These are phyloP conservation scores for Colletotrichum truncatum DNA, from an alignment of 2,329 filamentous ascomycete genomes.

Conservation along the genomic window DNA sequence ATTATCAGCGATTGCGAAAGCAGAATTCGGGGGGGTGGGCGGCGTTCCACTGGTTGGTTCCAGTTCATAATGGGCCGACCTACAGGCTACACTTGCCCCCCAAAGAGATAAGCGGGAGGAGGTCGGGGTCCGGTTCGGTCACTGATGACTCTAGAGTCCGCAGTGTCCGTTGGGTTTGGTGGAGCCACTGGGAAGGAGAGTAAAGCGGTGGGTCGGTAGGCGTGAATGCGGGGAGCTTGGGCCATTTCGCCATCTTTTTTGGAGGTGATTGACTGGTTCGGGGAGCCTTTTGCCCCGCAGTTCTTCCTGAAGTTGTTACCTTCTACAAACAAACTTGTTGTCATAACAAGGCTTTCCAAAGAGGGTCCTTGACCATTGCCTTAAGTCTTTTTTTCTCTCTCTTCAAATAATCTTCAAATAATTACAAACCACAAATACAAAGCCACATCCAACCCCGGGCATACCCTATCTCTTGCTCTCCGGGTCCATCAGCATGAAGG, in stretches of 20 bases:
- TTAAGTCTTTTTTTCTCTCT: not conserved
- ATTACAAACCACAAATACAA: not conserved
- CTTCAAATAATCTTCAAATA: not conserved
- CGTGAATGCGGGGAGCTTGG: conserved; percentile 37
- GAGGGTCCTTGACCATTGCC: not conserved
- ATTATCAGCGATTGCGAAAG: not conserved
- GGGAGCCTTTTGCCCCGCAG: conserved; percentile 7
- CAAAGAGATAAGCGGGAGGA: conserved; percentile 25
- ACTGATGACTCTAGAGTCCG: conserved; percentile 17
- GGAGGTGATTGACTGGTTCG: conserved; percentile 17
- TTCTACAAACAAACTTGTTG: conserved; percentile 19
- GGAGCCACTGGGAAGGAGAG: not conserved
- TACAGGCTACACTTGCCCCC: not conserved
- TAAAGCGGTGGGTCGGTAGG: conserved; percentile 8
- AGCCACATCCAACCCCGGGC: no score
- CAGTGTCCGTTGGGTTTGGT: not conserved
- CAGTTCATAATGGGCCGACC: not conserved
- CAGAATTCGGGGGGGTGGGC: not conserved
- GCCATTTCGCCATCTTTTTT: conserved; percentile 29
- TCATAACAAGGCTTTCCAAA: not conserved
- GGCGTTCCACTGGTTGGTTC: conserved; percentile 5
- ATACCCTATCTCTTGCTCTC: no score
- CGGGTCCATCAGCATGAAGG: conserved; percentile 82
- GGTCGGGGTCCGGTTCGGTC: conserved; percentile 25
- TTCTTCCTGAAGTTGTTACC: not conserved